These are phyloP conservation scores for Cladophialophora carrionii DNA, from an alignment of 2,329 filamentous ascomycete genomes.

Conservation along the genomic window DNA sequence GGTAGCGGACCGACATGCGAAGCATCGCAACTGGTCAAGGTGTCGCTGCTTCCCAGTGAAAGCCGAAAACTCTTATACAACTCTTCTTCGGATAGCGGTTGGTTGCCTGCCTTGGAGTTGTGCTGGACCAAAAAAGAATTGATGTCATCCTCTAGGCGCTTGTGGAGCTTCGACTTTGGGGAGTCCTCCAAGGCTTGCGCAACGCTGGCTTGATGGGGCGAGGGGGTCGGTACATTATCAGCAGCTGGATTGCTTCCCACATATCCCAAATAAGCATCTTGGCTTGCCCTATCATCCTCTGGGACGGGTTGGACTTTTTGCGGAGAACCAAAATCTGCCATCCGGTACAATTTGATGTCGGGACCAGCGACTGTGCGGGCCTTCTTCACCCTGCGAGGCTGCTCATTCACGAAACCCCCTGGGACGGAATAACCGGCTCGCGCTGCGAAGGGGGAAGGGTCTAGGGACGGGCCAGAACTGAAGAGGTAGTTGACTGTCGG, in stretches of 20 bases:
- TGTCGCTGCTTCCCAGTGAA: slow-evolving; percentile 13
- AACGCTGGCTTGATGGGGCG: slow-evolving; percentile 22
- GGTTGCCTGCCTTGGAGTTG: slow-evolving; percentile 12
- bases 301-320: slow-evolving; percentile 15
- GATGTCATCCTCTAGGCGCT: slow-evolving; percentile 29
- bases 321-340: slow-evolving; percentile 21
- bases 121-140: slow-evolving; percentile 22
- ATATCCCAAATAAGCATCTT: slow-evolving; percentile 28
- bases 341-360: slow-evolving; percentile 15
- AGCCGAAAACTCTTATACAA: slow-evolving; percentile 22
- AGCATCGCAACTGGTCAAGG: slow-evolving; percentile 19
- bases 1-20: slow-evolving; percentile 16
- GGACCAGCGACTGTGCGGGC: slow-evolving; percentile 26
- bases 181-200: slow-evolving; percentile 14
- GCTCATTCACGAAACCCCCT: slow-evolving; percentile 1
- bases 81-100: slow-evolving; percentile 21
- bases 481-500: slow-evolving; percentile 7
- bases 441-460: neutral
- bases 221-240: slow-evolving; percentile 3
- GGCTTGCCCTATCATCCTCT: slow-evolving; percentile 12
- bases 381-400: slow-evolving; percentile 3
- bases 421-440: slow-evolving; percentile 1
- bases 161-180: slow-evolving; percentile 5
- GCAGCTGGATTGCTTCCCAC: slow-evolving; percentile 15
- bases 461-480: neutral